Base-by-base conservation (phyloP, 176 grass and related monocot species). In the Themeda triandra region DNA sequence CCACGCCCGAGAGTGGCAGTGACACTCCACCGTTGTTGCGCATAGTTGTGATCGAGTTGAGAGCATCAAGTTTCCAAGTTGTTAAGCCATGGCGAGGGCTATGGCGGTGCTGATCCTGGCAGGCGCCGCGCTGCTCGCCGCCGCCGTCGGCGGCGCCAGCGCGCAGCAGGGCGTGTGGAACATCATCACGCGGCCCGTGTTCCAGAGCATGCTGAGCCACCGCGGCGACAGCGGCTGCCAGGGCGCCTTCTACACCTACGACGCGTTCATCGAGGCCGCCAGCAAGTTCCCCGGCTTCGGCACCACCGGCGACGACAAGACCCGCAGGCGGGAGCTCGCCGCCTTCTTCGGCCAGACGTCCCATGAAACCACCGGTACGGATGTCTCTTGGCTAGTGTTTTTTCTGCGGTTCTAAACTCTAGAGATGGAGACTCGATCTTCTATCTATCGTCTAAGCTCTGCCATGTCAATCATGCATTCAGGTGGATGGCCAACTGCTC, bases 181-280 rank as follows among this genome's bases (percentile, higher is more conserved):
- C 35, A 80, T 80, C 49, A 53, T 53, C 49, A 53, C 49, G 49
- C 17, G 17, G 18, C 18, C 49, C 42, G 5, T 53, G 78, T 68
- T 69, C 78, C 1, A 69, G 63, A 80, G 42, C 28, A 80, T 80
- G 78, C 78, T 80, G 3, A 51, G 63, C 30, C 78, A 69, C 78
- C 78, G 78, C 78, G 4, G 78, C 29, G 78, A 80, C 63, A 25
- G 80, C 17, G 49, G 49, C 6, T 53, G 49, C 78, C 4, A 72
- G 45, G 74, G 80, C 63, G 78, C 66, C 4, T 88, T 88, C 80
- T 83, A 83, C 74, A 83, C 86, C 45, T 83, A 88, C 27, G 46
- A 71, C 25, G 86, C 79, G 1, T 82, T 88, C 72, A 10, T 53
- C 23, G 8, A 58, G 49, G 17, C 49, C 64, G 79, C 86, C 5